Percentiles rank a stretch among this genome's conserved stretches.
These are phyloP conservation scores for Pilobolus umbonatus DNA, from an alignment of 192 early-diverging fungal genomes.

Conservation along the genomic window DNA sequence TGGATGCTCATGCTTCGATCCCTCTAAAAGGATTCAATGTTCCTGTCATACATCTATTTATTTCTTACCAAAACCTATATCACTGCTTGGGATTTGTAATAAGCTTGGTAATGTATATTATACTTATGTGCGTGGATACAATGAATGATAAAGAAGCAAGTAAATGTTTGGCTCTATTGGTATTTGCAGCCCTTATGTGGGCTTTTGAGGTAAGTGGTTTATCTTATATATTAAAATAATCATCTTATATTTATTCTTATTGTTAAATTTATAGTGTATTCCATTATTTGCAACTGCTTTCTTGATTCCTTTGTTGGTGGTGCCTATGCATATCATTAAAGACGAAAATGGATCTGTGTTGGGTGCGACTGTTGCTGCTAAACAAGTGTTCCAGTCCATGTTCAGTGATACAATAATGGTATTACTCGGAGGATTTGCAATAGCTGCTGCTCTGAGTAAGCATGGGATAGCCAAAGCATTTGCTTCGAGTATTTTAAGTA, in stretches of 20 bases:
- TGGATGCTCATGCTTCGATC: constrained; percentile 29
- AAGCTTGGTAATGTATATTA: constrained; percentile 51
- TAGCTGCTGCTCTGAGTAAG: constrained; percentile 66
- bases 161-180: constrained; percentile 81
- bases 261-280: constrained; percentile 39
- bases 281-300: constrained; percentile 68
- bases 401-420: constrained; percentile 72
- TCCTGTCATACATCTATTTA: constrained; percentile 1
- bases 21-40: neutral
- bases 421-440: constrained; percentile 64
- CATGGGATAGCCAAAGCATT: constrained; percentile 64
- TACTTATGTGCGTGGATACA: constrained; percentile 51
- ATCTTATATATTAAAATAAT: neutral
- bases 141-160: constrained; percentile 72
- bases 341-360: constrained; percentile 32
- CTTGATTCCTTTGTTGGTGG: constrained; percentile 58
- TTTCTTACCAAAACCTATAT: neutral
- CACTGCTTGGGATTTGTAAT: constrained; percentile 32
- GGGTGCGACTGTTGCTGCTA: constrained; percentile 41
- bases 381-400: constrained; percentile 65
- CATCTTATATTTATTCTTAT: neutral
- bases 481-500: constrained; percentile 54
- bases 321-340: constrained; percentile 56
- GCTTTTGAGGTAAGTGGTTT: constrained; percentile 58
- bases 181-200: constrained; percentile 81